Conservation (phyloP, 2,329 filamentous ascomycete species). For the Lasiodiplodia gonubiensis region DNA sequence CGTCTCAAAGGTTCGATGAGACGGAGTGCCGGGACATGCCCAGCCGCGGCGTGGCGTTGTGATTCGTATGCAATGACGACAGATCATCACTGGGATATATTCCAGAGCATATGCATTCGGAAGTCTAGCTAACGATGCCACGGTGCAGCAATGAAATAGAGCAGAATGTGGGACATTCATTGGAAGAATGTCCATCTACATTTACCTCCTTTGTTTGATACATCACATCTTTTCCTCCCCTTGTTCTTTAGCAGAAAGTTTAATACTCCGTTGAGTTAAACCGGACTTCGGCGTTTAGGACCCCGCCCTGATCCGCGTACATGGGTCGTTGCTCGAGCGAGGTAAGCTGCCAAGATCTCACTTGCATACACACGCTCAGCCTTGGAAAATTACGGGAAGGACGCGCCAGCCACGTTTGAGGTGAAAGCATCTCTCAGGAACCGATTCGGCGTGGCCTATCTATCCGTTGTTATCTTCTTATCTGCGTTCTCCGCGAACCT, state of each 20-base stretch:
- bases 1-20: not conserved
- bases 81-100: not conserved
- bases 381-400: not conserved
- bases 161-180: not conserved
- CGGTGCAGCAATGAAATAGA: not conserved
- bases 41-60: not conserved
- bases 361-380: not conserved
- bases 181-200: not conserved
- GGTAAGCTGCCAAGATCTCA: constrained; percentile 17
- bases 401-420: not conserved
- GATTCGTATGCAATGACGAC: not conserved
- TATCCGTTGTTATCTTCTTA: not conserved
- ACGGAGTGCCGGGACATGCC: not conserved
- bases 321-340: not conserved
- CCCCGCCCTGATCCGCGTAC: not conserved
- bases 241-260: not conserved
- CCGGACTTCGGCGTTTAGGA: not conserved
- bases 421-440: not conserved
- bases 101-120: not conserved
- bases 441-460: not conserved
- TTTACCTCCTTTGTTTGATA: no score
- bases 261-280: not conserved
- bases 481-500: not conserved
- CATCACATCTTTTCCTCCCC: not conserved
- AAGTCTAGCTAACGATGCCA: not conserved